A percentile compares a stretch with the other conserved stretches of the same genome.
Evolutionary conservation across 306 rosid genomes (phyloP).

Genomic region (Lotus japonicus): DNA sequence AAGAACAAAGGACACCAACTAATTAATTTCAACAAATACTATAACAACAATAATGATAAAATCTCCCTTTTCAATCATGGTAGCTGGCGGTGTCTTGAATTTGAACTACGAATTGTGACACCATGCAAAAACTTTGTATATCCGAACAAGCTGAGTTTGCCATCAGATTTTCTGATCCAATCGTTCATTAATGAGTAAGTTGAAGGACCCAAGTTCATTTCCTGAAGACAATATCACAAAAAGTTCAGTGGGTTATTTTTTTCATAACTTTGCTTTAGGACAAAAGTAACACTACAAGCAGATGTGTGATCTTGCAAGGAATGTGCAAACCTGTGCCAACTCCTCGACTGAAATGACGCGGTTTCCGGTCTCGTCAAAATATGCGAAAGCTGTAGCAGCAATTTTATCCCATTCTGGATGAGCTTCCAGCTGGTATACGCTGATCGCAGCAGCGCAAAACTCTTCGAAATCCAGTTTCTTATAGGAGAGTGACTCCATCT

Average conservation of each 20-base stretch:
- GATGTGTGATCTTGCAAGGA: background rate
- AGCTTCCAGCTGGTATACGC: constrained; percentile 87
- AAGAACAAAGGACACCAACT: constrained; percentile 21
- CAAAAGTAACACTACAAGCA: background rate
- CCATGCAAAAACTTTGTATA: constrained; percentile 89
- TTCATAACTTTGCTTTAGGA: background rate
- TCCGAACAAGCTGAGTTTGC: constrained; percentile 83
- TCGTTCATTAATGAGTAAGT: constrained; percentile 63
- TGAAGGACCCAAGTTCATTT: constrained; percentile 75
- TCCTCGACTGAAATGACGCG: constrained; percentile 72
- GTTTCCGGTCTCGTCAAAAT: constrained; percentile 74
- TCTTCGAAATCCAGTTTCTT: constrained; percentile 81
- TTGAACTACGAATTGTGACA: constrained; percentile 64
- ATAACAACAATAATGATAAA: background rate
- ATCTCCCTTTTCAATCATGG: constrained; percentile 15
- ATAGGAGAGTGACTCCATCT: constrained; percentile 78
- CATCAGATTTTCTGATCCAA: constrained; percentile 81
- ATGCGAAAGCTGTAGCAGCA: constrained; percentile 58
- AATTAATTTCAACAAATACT: constrained; percentile 38
- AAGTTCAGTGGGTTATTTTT: constrained; percentile 3
- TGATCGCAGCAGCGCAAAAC: constrained; percentile 87
- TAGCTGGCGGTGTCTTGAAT: constrained; percentile 55
- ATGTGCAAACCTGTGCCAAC: constrained; percentile 71
- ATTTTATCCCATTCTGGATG: constrained; percentile 79
- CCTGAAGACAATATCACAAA: constrained; percentile 47